Evolutionary conservation across 2,329 filamentous ascomycete species (phyloP), one percentile per base, ranked within the genome.

Genomic region (Chaetomium sp.): DNA sequence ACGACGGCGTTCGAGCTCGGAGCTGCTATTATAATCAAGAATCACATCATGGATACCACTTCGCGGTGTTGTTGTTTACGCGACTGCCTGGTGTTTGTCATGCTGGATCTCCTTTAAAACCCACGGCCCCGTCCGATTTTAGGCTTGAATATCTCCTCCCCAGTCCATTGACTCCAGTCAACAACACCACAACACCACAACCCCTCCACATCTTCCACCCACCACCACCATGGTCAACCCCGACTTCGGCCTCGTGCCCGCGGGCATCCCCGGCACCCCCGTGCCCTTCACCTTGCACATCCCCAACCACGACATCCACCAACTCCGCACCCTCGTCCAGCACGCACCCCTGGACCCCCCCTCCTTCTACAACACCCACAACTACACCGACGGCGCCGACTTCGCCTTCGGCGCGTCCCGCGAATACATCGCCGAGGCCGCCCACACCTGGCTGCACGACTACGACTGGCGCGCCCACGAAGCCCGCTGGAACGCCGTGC

Each of bases 401-500:
- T 44, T 53, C 49, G 34, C 46, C 3, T 62, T 60, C 34, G 60
- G 60, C 11, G 37, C 35, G 3, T 40, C 58, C 3, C 52, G 54
- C 10, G 60, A 61, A 38, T 62, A 54, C 52, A 48, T 62, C 10
- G n/a, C 47, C 11, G 27, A 40, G 37, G 54, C 60, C 1, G 34
- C 42, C 2, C n/a, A 57, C 27, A 35, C 40, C 11, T 62, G 60
- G 60, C 38, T 37, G 43, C 44, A 55, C 54, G 35, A 47, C 3
- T 62, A 56, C 37, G 45, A 55, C 56, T 62, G 60, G 60, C 56
- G 59, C 47, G 14, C 48, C 27, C 56, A 54, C 19, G 56, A 62
- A 47, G 36, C 34, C n/a, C 37, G 54, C 54, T 54, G 41, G 49
- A 62, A 62, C 60, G 47, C 52, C 7, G 55, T 60, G 43, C 60